Base-by-base conservation (phyloP, 495 filamentous ascomycete species). In the Amniculicola lignicola region DNA sequence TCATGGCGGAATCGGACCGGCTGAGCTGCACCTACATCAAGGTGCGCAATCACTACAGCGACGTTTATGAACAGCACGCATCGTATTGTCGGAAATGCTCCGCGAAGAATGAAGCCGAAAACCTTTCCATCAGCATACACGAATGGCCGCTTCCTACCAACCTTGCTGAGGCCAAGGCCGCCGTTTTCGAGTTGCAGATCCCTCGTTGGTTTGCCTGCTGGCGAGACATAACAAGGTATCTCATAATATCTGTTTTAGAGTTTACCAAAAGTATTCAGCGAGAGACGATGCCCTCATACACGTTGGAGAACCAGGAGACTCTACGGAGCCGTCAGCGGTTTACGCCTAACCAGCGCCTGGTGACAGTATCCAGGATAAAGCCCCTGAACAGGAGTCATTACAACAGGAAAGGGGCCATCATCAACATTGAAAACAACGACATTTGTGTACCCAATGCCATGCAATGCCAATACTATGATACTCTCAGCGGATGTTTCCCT, bases 61-160 rank as follows among this genome's bases (percentile, higher is more conserved):
- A 62, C 25, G 37, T 10, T 10, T 31, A 59, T 6, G 11, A n/a
- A 15, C 53, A 45, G 9, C 71, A 74, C 38, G 47, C 36, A 23
- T 4, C 12, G 0, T 27, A 25, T 18, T 80, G 74, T 47, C 2
- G 7, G 0, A 75, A 70, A 33, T 77, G 71, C 16, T 3, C 0
- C 0, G 65, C 72, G 18, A 14, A 49, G 4, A 3, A 47, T 0
- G 7, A 69, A 15, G 73, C 74, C 0, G 27, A 67, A 0, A 33
- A 9, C 0, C 59, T 89, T 22, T 50, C 11, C 0, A 85, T 89
- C 37, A 4, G 59, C 0, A 45, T 81, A 42, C 72, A 83, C 50
- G 83, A 87, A 57, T 86, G 81, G 82, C 84, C 84, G 2, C 65
- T 88, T 7, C 80, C 84, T 0, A 11, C n/a, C 0, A 42, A 71